A percentile compares a stretch with the other conserved stretches of the same genome.
Conservation (phyloP, 495 filamentous ascomycete genomes). For the Aspergillus saccharolyticus region DNA sequence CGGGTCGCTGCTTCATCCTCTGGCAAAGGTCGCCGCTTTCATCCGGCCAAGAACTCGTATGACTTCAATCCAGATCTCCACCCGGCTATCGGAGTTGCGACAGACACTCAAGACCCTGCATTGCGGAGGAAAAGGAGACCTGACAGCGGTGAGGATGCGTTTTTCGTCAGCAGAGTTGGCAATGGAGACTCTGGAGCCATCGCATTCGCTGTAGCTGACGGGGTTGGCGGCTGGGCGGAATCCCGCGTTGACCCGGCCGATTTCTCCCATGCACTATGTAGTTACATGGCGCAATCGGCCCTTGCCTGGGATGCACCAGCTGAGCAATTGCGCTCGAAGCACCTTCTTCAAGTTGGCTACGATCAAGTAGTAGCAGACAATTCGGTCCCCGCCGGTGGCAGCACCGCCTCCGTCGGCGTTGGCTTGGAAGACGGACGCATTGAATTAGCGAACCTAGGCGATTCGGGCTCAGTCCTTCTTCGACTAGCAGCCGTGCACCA, state of each 20-base stretch:
- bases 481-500: conserved; percentile 77
- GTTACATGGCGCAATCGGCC: conserved; percentile 77
- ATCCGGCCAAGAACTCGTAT: conserved; percentile 65
- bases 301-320: conserved; percentile 38
- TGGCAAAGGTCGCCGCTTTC: conserved; percentile 71
- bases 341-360: conserved; percentile 79
- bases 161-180: conserved; percentile 78
- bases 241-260: conserved; percentile 88
- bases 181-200: conserved; percentile 41
- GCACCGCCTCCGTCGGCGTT: conserved; percentile 82
- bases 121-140: conserved; percentile 46
- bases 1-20: conserved; percentile 56
- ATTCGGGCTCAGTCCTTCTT: conserved; percentile 90
- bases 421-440: conserved; percentile 63
- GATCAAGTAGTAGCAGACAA: conserved; percentile 69
- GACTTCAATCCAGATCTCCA: conserved; percentile 63
- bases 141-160: conserved; percentile 88
- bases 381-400: conserved; percentile 72
- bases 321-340: conserved; percentile 54
- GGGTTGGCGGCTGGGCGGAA: conserved; percentile 91
- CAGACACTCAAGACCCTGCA: conserved; percentile 36
- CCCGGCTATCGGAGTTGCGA: conserved; percentile 47
- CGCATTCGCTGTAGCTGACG: conserved; percentile 87
- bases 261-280: conserved; percentile 92
- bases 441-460: conserved; percentile 91